Evolutionary conservation across 1,284 basidiomycete species (phyloP).

Genomic region (Ceratorhiza oryzae-sativae): DNA sequence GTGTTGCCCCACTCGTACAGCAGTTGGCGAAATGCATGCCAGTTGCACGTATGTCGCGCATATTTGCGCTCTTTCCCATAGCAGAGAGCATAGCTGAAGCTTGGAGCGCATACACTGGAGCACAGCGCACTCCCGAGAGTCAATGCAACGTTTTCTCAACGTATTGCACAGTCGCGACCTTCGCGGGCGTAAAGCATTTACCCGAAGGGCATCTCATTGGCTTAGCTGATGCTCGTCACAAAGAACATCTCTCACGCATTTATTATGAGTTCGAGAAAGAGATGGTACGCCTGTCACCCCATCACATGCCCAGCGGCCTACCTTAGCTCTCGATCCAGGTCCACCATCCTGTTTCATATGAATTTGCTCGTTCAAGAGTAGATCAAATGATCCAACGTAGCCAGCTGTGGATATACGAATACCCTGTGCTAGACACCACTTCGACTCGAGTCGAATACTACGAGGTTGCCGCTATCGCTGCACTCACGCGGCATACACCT

Average conservation of each 20-base stretch:
- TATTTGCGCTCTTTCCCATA: constrained; percentile 21
- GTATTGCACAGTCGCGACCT: constrained; percentile 33
- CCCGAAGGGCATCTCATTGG: constrained; percentile 11
- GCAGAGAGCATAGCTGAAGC: constrained; percentile 22
- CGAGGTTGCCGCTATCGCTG: constrained; percentile 26
- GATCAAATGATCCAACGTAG: constrained; percentile 33
- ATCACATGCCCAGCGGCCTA: neutral
- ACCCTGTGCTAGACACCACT: constrained; percentile 19
- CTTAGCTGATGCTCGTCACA: neutral
- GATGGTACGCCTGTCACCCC: neutral
- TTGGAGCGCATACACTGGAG: constrained; percentile 13
- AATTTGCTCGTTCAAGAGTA: constrained; percentile 9
- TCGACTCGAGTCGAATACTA: constrained; percentile 24
- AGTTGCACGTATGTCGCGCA: constrained; percentile 21
- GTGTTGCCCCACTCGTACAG: neutral
- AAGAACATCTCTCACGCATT: neutral
- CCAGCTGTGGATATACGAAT: constrained; percentile 30
- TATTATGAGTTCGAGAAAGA: constrained; percentile 36
- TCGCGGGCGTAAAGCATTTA: constrained; percentile 11
- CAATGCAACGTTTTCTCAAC: constrained; percentile 34
- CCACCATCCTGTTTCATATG: constrained; percentile 14
- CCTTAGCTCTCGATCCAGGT: neutral
- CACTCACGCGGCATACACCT: constrained; percentile 12
- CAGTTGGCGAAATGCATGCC: constrained; percentile 13
- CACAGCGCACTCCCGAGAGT: constrained; percentile 25